phyloP scores from a whole-genome alignment of 768 basidiomycete genomes.

The Rhizopogon salebrosus region DNA sequence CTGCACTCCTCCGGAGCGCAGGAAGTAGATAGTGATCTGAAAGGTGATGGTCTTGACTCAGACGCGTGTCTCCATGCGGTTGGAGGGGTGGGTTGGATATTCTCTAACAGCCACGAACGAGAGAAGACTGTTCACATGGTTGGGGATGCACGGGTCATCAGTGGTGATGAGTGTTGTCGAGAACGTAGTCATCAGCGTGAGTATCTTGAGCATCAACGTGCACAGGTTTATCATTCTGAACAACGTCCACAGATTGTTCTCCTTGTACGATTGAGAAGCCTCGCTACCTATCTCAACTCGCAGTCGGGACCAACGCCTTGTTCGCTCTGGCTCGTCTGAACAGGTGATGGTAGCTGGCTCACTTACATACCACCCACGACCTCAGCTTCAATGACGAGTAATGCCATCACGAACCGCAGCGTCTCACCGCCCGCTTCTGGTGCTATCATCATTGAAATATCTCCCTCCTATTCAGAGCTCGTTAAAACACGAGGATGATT shows the following conservation, averaged over 20 bases:
- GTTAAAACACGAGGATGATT: slow-evolving; percentile 33
- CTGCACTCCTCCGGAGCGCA: slow-evolving; percentile 66
- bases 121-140: slow-evolving; percentile 52
- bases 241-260: slow-evolving; percentile 20
- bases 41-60: slow-evolving; percentile 19
- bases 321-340: slow-evolving; percentile 25
- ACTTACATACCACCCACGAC: slow-evolving; percentile 62
- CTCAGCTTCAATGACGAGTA: slow-evolving; percentile 40
- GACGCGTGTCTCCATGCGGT: slow-evolving; percentile 66
- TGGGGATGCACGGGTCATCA: slow-evolving; percentile 35
- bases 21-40: slow-evolving; percentile 32
- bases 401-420: slow-evolving; percentile 39
- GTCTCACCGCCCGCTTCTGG: slow-evolving; percentile 24
- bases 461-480: not conserved
- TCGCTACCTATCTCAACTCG: slow-evolving; percentile 10
- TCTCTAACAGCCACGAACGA: slow-evolving; percentile 68
- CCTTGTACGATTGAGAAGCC: slow-evolving; percentile 18
- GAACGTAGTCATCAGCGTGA: slow-evolving; percentile 11
- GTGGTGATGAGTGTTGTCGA: slow-evolving; percentile 26
- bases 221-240: slow-evolving; percentile 20
- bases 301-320: slow-evolving; percentile 8
- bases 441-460: slow-evolving; percentile 3
- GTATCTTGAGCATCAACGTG: slow-evolving; percentile 7
- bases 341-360: slow-evolving; percentile 48
- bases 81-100: slow-evolving; percentile 79